These are phyloP conservation scores for Chaetomium cochliodes DNA, from an alignment of 495 filamentous ascomycete species.

Conservation along the genomic window DNA sequence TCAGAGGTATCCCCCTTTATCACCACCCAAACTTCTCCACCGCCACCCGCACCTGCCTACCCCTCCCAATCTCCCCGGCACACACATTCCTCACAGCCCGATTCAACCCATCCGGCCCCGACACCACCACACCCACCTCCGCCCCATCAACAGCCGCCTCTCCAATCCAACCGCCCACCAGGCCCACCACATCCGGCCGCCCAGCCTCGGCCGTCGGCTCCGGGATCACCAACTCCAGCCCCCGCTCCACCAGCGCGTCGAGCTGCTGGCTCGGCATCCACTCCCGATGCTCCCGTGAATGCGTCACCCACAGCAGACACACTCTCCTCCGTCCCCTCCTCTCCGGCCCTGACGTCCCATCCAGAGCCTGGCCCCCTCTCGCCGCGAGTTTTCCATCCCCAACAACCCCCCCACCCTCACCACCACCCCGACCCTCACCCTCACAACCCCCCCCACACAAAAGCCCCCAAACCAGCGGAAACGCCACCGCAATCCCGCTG, in stretches of 20 bases:
- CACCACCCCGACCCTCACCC: background rate
- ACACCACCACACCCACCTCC: constrained; percentile 50
- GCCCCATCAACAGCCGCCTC: constrained; percentile 29
- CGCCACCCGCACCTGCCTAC: constrained; percentile 41
- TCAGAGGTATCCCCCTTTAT: constrained; percentile 4
- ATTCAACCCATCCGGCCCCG: constrained; percentile 56
- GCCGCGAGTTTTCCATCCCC: background rate
- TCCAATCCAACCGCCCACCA: constrained; percentile 38
- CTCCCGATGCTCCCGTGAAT: constrained; percentile 46
- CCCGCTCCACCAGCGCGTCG: constrained; percentile 43
- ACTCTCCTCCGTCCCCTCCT: constrained; percentile 38
- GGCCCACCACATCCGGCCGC: constrained; percentile 48
- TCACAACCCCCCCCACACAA: constrained; percentile 11
- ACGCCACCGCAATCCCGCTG: constrained; percentile 61
- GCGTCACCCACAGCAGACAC: constrained; percentile 58
- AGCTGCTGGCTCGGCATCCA: constrained; percentile 53
- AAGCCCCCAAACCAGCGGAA: constrained; percentile 43
- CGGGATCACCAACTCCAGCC: constrained; percentile 52
- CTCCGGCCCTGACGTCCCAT: no score
- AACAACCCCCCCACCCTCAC: background rate
- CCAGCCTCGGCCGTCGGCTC: constrained; percentile 52
- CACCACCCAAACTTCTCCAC: constrained; percentile 57
- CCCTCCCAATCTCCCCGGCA: constrained; percentile 43
- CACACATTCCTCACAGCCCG: constrained; percentile 53
- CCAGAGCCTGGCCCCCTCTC: no score